These are phyloP conservation scores for Juglanconis sp. DNA, from an alignment of 2,329 filamentous ascomycete genomes.

Conservation along the genomic window DNA sequence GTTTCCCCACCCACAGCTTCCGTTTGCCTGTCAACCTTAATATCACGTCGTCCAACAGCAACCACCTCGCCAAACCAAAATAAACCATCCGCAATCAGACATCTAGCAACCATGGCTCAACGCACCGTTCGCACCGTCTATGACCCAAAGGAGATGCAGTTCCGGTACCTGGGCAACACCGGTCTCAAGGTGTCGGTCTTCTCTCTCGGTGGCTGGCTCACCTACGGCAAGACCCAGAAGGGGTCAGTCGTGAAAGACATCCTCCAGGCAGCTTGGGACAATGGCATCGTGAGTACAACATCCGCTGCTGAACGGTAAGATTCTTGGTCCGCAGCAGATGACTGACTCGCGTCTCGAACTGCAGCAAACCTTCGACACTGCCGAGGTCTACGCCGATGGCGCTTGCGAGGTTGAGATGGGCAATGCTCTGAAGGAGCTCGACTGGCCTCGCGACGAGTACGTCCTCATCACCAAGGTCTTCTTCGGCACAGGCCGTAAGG, in stretches of 20 bases:
- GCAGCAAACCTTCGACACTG: constrained; percentile 50
- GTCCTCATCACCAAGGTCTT: constrained; percentile 51
- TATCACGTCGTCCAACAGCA: not conserved
- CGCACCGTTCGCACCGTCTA: constrained; percentile 26
- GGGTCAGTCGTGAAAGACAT: constrained; percentile 35
- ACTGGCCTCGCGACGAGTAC: constrained; percentile 51
- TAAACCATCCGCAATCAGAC: not conserved
- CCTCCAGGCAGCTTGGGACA: constrained; percentile 48
- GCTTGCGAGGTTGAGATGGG: constrained; percentile 51
- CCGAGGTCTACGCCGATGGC: constrained; percentile 47
- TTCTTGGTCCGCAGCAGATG: not conserved
- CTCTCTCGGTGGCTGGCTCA: constrained; percentile 69
- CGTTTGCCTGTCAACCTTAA: not conserved
- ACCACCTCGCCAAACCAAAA: not conserved
- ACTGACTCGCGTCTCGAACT: constrained; percentile 2
- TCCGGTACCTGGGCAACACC: constrained; percentile 67
- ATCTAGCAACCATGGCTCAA: constrained; percentile 13
- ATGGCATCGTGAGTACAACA: constrained; percentile 39
- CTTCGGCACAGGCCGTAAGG: constrained; percentile 53
- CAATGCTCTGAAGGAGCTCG: constrained; percentile 47
- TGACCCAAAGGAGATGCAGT: constrained; percentile 54
- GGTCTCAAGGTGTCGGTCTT: constrained; percentile 73
- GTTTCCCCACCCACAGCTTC: constrained; percentile 2
- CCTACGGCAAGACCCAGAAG: constrained; percentile 54
- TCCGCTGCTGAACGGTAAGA: not conserved